phyloP scores from a whole-genome alignment of 495 filamentous ascomycete species.

The Xylaria acuta region DNA sequence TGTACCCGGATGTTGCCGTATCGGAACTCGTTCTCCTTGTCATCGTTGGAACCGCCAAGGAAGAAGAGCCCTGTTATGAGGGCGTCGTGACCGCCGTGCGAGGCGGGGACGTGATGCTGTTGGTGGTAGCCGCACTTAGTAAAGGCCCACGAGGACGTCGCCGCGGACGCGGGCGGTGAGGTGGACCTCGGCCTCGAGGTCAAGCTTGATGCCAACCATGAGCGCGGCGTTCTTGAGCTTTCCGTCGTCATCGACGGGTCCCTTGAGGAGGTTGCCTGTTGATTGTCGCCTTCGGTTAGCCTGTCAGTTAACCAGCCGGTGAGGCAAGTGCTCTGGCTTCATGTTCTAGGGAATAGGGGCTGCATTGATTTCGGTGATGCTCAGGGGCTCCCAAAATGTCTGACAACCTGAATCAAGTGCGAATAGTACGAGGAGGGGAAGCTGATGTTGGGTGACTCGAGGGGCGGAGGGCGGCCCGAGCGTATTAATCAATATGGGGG shows the following conservation, averaged over 20 bases:
- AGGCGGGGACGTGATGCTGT: slow-evolving; percentile 11
- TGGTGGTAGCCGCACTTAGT: slow-evolving; percentile 23
- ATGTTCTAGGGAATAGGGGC: neutral
- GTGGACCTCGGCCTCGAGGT: slow-evolving; percentile 52
- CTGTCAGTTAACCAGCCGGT: slow-evolving; percentile 17
- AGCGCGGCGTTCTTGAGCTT: slow-evolving; percentile 49
- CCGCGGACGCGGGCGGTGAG: slow-evolving; percentile 49
- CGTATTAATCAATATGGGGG: neutral
- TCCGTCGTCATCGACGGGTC: slow-evolving; percentile 47
- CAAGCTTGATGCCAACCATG: slow-evolving; percentile 53
- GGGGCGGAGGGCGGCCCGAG: neutral
- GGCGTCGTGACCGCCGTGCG: neutral
- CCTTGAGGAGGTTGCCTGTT: slow-evolving; percentile 46
- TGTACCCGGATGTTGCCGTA: slow-evolving; percentile 22
- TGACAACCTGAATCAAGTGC: neutral
- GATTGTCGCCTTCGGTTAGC: slow-evolving; percentile 19
- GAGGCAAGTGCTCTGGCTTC: slow-evolving; percentile 12
- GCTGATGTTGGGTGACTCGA: neutral
- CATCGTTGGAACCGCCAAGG: slow-evolving; percentile 19
- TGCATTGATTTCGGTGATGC: neutral
- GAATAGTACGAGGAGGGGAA: neutral
- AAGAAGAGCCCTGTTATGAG: slow-evolving; percentile 19
- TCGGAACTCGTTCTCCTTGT: slow-evolving; percentile 13
- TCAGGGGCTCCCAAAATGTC: neutral
- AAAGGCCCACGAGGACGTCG: slow-evolving; percentile 45